phyloP scores from a whole-genome alignment of 208 protist species.

The Trypanosoma vivax region DNA sequence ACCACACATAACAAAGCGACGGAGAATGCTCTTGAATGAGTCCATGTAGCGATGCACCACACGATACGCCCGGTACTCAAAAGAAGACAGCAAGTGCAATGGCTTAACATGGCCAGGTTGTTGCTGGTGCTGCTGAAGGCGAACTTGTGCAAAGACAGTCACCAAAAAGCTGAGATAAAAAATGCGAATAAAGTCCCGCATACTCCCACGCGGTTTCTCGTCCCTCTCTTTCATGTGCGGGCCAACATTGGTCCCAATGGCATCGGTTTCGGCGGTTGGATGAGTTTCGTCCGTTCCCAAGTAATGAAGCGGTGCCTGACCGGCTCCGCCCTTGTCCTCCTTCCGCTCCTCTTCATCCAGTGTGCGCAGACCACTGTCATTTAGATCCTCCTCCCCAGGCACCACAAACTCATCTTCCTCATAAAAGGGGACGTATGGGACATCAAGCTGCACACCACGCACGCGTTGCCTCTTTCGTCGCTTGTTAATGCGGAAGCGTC shows the following conservation, averaged over 20 bases:
- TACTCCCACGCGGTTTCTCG: slow-evolving; percentile 2
- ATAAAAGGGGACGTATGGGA: too few relatives aligned
- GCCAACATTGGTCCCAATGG: too few relatives aligned
- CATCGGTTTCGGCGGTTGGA: too few relatives aligned
- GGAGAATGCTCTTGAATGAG: slow-evolving; percentile 35
- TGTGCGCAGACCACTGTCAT: too few relatives aligned
- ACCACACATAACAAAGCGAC: slow-evolving; percentile 51
- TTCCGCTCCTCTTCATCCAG: too few relatives aligned
- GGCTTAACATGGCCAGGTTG: not conserved
- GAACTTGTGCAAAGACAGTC: slow-evolving; percentile 44
- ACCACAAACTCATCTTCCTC: too few relatives aligned
- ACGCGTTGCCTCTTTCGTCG: not conserved
- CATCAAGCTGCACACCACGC: too few relatives aligned
- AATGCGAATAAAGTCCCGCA: slow-evolving; percentile 34
- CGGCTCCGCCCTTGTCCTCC: too few relatives aligned
- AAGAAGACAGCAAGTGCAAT: slow-evolving; percentile 14
- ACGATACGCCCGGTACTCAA: slow-evolving; percentile 36
- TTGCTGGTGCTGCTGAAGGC: slow-evolving; percentile 18
- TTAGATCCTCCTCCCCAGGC: too few relatives aligned
- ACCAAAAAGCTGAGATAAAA: slow-evolving; percentile 54
- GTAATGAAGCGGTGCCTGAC: too few relatives aligned
- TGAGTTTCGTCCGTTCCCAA: too few relatives aligned
- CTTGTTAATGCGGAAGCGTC: not conserved
- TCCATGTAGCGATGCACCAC: slow-evolving; percentile 35
- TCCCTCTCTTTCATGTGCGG: not conserved